Conservation (phyloP, 805 yeast species). For the Saccharomycopsis sp. region DNA sequence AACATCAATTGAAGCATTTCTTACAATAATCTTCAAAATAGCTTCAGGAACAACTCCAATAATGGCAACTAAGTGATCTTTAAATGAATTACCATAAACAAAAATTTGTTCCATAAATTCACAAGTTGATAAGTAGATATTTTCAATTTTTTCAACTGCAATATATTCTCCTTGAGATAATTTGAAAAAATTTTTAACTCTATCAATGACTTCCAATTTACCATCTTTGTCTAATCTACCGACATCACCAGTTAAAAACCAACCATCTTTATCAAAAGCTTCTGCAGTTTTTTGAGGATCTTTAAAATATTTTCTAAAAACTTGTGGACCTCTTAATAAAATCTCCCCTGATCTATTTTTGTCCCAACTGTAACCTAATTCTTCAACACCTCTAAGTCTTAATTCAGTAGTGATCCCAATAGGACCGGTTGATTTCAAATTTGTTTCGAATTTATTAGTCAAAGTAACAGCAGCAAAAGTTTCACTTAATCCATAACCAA, state of each 20-base stretch:
- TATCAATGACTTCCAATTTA: conserved; percentile 44
- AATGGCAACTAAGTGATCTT: conserved; percentile 42
- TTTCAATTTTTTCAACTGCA: conserved; percentile 58
- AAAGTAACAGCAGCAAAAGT: conserved; percentile 45
- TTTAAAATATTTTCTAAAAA: conserved; percentile 40
- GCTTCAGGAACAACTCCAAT: conserved; percentile 35
- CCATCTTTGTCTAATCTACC: conserved; percentile 30
- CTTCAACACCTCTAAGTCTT: conserved; percentile 42
- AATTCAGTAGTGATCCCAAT: conserved; percentile 44
- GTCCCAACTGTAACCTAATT: conserved; percentile 32
- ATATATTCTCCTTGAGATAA: conserved; percentile 46
- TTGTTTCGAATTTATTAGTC: conserved; percentile 28
- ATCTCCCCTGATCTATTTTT: conserved; percentile 38
- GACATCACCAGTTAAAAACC: conserved; percentile 54
- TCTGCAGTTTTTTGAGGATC: conserved; percentile 40
- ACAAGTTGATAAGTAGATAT: conserved; percentile 35
- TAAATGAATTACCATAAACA: conserved; percentile 47
- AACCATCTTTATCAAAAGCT: conserved; percentile 18
- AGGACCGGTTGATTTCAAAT: conserved; percentile 35
- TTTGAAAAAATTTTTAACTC: conserved; percentile 62
- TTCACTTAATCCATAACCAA: conserved; percentile 58
- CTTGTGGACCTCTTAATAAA: conserved; percentile 45
- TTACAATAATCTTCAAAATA: conserved; percentile 27
- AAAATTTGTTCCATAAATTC: conserved; percentile 36
- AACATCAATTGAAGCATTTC: not conserved